phyloP scores from a whole-genome alignment of 345 rosid species.

The Salix brachista region DNA sequence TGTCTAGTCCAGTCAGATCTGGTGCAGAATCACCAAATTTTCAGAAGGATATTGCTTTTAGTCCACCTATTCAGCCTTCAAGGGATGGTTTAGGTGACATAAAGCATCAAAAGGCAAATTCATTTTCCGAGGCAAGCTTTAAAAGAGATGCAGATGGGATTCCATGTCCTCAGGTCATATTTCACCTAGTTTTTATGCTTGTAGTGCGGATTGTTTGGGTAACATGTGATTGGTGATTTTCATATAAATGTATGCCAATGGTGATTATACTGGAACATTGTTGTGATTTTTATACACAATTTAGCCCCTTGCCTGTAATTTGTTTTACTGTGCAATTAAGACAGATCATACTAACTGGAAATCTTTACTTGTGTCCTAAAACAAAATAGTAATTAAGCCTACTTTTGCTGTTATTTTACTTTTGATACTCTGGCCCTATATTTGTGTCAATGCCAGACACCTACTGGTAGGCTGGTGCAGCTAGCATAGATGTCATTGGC shows the following conservation, averaged over 20 bases:
- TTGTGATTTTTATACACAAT: too few relatives aligned
- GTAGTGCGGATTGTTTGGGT: background rate
- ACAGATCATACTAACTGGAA: background rate
- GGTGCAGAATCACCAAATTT: slow-evolving; percentile 66
- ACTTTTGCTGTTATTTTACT: background rate
- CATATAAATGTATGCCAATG: background rate
- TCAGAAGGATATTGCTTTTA: slow-evolving; percentile 51
- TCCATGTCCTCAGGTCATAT: slow-evolving; percentile 52
- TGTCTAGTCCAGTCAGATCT: slow-evolving; percentile 60
- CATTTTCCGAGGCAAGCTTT: slow-evolving; percentile 39
- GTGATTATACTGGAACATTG: background rate
- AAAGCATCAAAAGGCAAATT: slow-evolving; percentile 28
- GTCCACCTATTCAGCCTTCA: slow-evolving; percentile 53
- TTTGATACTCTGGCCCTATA: background rate
- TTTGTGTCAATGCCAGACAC: background rate
- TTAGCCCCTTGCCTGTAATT: too few relatives aligned
- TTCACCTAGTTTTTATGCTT: slow-evolving; percentile 1
- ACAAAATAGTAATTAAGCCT: background rate
- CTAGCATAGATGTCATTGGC: too few relatives aligned
- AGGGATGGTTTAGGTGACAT: slow-evolving; percentile 36
- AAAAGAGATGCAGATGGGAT: slow-evolving; percentile 41
- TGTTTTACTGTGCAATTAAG: background rate
- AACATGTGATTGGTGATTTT: background rate
- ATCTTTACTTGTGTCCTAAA: background rate
- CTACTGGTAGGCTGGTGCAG: background rate